Evolutionary conservation across 495 filamentous ascomycete species (phyloP).

Genomic region (Chlorociboria aeruginascens): DNA sequence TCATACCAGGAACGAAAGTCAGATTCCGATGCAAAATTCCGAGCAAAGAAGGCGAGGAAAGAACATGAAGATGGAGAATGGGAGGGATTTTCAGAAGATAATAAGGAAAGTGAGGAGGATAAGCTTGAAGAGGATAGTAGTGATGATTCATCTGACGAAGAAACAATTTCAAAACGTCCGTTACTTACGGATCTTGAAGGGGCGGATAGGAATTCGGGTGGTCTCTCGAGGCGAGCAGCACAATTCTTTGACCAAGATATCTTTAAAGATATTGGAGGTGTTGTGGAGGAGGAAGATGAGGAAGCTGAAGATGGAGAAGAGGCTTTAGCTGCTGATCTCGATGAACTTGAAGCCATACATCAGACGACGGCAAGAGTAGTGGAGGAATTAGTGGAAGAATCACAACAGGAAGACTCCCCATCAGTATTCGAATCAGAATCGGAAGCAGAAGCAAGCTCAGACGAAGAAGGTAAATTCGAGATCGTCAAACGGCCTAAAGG

Average conservation of each 20-base stretch:
- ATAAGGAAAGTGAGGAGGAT: conserved; percentile 45
- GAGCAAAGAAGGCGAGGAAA: conserved; percentile 76
- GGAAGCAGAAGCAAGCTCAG: conserved; percentile 34
- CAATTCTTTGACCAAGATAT: conserved; percentile 94
- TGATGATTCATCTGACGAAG: conserved; percentile 41
- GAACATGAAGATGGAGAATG: conserved; percentile 80
- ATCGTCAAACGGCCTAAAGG: conserved; percentile 34
- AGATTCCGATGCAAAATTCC: conserved; percentile 69
- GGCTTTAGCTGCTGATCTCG: conserved; percentile 30
- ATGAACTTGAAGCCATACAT: conserved; percentile 8
- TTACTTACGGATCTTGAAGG: conserved; percentile 42
- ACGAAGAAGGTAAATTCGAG: conserved; percentile 40
- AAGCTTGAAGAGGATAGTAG: conserved; percentile 44
- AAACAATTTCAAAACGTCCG: conserved; percentile 23
- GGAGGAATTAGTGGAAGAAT: conserved; percentile 23
- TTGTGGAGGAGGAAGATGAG: conserved; percentile 33
- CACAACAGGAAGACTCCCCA: conserved; percentile 24
- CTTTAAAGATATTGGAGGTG: conserved; percentile 65
- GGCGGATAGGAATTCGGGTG: conserved; percentile 29
- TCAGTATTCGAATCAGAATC: conserved; percentile 22
- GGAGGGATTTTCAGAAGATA: conserved; percentile 73
- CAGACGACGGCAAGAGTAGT: conserved; percentile 19
- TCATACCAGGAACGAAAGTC: conserved; percentile 72
- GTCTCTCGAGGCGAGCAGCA: conserved; percentile 69
- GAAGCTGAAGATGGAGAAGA: conserved; percentile 38